These are phyloP conservation scores for Aspergillaceae sp. DNA, from an alignment of 2,329 filamentous ascomycete species.

Conservation along the genomic window DNA sequence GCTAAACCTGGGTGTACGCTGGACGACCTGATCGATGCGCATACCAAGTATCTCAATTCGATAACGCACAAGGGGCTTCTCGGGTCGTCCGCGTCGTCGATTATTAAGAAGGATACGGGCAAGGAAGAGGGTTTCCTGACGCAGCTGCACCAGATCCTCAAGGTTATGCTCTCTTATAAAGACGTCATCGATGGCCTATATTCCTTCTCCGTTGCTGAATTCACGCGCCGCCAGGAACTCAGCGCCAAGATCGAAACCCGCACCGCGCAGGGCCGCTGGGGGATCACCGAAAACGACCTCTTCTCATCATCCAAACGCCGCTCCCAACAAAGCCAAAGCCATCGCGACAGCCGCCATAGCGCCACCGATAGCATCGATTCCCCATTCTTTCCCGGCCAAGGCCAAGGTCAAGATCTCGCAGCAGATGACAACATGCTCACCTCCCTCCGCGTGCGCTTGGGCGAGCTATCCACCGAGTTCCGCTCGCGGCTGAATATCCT, in stretches of 20 bases:
- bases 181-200: conserved; percentile 91
- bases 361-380: conserved; percentile 20
- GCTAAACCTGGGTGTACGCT: conserved; percentile 79
- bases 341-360: conserved; percentile 4
- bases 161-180: conserved; percentile 87
- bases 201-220: conserved; percentile 89
- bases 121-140: conserved; percentile 73
- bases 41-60: conserved; percentile 79
- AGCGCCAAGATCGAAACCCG: conserved; percentile 62
- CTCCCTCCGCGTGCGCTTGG: conserved; percentile 64
- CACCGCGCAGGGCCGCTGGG: conserved; percentile 58
- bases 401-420: conserved; percentile 20
- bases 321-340: background rate
- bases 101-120: conserved; percentile 19
- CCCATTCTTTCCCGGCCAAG: conserved; percentile 27
- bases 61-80: conserved; percentile 95
- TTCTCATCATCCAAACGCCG: conserved; percentile 16
- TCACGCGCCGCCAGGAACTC: conserved; percentile 79
- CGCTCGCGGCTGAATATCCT: conserved; percentile 67
- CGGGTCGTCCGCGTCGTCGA: conserved; percentile 49
- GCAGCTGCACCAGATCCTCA: conserved; percentile 85
- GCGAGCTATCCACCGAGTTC: conserved; percentile 67
- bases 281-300: conserved; percentile 49
- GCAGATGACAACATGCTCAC: conserved; percentile 59
- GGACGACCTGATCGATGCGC: conserved; percentile 88